These are phyloP conservation scores for Fusarium mundagurra DNA, from an alignment of 2,329 filamentous ascomycete genomes.

Conservation along the genomic window DNA sequence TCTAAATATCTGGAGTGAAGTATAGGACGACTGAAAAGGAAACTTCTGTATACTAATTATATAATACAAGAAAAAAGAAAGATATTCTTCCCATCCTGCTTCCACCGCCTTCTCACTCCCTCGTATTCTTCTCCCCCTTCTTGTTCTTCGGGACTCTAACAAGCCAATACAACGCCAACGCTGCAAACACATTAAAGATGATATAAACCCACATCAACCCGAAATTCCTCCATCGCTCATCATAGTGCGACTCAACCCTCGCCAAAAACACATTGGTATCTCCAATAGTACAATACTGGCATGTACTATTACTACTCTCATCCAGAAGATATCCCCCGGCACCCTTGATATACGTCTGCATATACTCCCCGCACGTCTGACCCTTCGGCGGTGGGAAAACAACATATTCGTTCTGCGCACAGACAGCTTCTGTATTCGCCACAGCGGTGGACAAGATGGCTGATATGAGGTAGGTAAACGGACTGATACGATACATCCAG, in stretches of 20 bases:
- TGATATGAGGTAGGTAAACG: slow-evolving; percentile 82
- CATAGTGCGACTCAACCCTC: slow-evolving; percentile 61
- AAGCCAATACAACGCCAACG: slow-evolving; percentile 66
- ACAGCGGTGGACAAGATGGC: slow-evolving; percentile 77
- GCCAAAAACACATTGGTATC: slow-evolving; percentile 64
- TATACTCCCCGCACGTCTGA: slow-evolving; percentile 69
- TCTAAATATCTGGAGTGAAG: neutral
- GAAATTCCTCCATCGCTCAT: slow-evolving; percentile 74
- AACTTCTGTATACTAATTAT: neutral
- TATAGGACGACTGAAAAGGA: neutral
- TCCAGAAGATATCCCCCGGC: slow-evolving; percentile 66
- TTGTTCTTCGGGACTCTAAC: slow-evolving; percentile 59
- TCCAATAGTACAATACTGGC: slow-evolving; percentile 64
- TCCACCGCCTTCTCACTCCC: neutral
- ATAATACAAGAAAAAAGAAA: neutral
- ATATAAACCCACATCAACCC: slow-evolving; percentile 70
- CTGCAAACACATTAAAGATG: slow-evolving; percentile 65
- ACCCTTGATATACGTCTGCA: slow-evolving; percentile 58
- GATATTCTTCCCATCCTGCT: accelerated
- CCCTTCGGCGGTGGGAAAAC: slow-evolving; percentile 69
- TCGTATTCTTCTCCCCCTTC: slow-evolving; percentile 30
- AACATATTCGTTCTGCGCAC: slow-evolving; percentile 75
- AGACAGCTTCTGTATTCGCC: slow-evolving; percentile 72
- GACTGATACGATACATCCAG: slow-evolving; percentile 73
- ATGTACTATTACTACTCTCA: slow-evolving; percentile 56